Evolutionary conservation across 768 basidiomycete genomes (phyloP).

Genomic region (Clathrus columnatus): DNA sequence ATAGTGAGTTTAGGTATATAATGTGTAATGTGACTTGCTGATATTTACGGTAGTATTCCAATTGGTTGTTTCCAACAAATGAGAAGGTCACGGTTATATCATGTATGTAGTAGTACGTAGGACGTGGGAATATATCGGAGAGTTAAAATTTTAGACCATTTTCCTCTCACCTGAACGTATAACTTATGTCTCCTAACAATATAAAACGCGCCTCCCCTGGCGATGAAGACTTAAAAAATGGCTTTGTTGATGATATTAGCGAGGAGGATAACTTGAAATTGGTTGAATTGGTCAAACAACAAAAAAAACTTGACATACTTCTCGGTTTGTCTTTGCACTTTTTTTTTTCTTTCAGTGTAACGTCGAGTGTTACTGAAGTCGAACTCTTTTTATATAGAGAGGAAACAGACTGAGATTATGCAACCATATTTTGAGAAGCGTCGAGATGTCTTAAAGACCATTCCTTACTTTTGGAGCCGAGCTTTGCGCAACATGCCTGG

Average conservation of each 20-base stretch:
- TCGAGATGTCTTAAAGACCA: conserved; percentile 53
- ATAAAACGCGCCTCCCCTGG: conserved; percentile 76
- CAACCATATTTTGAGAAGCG: conserved; percentile 61
- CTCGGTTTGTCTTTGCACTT: conserved; percentile 44
- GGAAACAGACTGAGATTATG: conserved; percentile 48
- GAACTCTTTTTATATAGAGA: conserved; percentile 37
- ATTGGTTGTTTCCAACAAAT: conserved; percentile 37
- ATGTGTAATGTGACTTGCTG: background rate
- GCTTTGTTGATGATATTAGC: conserved; percentile 49
- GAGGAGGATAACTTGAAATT: conserved; percentile 69
- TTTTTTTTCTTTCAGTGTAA: background rate
- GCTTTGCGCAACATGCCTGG: conserved; percentile 67
- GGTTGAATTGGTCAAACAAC: conserved; percentile 54
- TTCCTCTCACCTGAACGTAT: background rate
- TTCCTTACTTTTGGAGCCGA: conserved; percentile 80
- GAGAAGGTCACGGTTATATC: conserved; percentile 34
- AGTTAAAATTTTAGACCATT: conserved; percentile 18
- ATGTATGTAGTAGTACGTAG: conserved; percentile 1
- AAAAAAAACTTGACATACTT: conserved; percentile 60
- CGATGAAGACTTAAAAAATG: conserved; percentile 60
- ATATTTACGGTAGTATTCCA: background rate
- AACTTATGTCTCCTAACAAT: conserved; percentile 15
- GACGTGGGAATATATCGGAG: conserved; percentile 10
- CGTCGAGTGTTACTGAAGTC: background rate
- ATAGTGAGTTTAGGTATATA: conserved; percentile 30